Percentiles rank a stretch among this genome's conserved stretches.
Conservation (phyloP, 495 filamentous ascomycete genomes). For the Tuber magnatum region DNA sequence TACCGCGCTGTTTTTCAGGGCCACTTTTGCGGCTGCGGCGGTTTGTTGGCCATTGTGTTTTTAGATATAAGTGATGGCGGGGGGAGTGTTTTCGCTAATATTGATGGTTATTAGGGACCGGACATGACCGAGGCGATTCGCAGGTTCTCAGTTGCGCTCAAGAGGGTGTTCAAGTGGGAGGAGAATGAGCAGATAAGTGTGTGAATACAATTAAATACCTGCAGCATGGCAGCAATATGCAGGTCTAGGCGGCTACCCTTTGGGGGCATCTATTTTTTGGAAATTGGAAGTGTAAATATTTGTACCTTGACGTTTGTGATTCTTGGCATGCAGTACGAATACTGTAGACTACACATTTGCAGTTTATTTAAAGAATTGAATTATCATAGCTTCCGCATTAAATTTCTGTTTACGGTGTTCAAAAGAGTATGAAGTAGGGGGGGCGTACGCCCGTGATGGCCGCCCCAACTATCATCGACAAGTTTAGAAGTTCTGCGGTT, state of each 20-base stretch:
- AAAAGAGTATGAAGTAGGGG: background rate
- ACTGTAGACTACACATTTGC: background rate
- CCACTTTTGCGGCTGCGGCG: constrained; percentile 77
- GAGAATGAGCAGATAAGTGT: background rate
- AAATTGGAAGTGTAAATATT: background rate
- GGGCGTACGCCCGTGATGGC: background rate
- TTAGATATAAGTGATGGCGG: background rate
- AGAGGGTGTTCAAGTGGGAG: constrained; percentile 54
- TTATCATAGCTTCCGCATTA: background rate
- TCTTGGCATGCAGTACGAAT: background rate
- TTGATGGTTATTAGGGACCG: constrained; percentile 41
- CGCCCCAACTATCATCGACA: background rate
- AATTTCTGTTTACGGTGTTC: background rate
- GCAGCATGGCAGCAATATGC: background rate
- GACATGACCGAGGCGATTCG: constrained; percentile 72
- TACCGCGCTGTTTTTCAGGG: constrained; percentile 67
- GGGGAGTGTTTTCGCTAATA: background rate
- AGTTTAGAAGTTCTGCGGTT: background rate
- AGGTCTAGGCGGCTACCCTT: background rate
- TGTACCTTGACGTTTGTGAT: background rate
- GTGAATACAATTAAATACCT: background rate
- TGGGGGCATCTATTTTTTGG: background rate
- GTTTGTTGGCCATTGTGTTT: constrained; percentile 27
- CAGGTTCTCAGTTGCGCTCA: constrained; percentile 64
- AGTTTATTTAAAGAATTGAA: background rate